Percentiles rank a stretch among this genome's conserved stretches.
Conservation (phyloP, 306 rosid genomes). For the Pachyrhizus erosus region DNA sequence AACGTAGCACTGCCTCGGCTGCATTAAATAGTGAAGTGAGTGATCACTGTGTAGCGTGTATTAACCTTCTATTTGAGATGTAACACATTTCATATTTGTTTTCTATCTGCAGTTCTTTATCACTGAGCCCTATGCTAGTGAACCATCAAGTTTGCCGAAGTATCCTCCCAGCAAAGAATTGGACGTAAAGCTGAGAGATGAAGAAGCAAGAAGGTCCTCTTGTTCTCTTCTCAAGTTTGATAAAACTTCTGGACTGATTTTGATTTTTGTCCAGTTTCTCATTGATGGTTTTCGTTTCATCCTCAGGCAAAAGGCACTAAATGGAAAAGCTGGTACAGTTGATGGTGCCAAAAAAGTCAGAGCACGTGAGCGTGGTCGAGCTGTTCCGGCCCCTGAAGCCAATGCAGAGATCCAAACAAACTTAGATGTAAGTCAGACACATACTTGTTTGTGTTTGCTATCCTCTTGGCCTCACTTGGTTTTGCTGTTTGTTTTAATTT, state of each 20-base stretch:
- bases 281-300: slow-evolving; percentile 41
- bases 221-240: slow-evolving; percentile 37
- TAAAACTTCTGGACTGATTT: slow-evolving; percentile 26
- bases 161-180: slow-evolving; percentile 98
- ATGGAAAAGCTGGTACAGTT: slow-evolving; percentile 67
- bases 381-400: slow-evolving; percentile 96
- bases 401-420: slow-evolving; percentile 92
- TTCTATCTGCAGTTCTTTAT: slow-evolving; percentile 73
- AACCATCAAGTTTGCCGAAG: slow-evolving; percentile 90
- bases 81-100: slow-evolving; percentile 36
- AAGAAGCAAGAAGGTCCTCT: slow-evolving; percentile 90
- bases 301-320: slow-evolving; percentile 78
- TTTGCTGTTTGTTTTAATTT: slow-evolving; percentile 3
- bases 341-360: slow-evolving; percentile 76
- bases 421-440: slow-evolving; percentile 74
- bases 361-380: slow-evolving; percentile 84
- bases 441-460: slow-evolving; percentile 31
- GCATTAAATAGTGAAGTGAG: slow-evolving; percentile 87
- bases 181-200: slow-evolving; percentile 93
- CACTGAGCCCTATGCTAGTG: slow-evolving; percentile 88
- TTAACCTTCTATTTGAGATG: slow-evolving; percentile 41
- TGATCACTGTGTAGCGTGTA: slow-evolving; percentile 31
- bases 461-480: slow-evolving; percentile 26
- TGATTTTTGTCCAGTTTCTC: slow-evolving; percentile 34
- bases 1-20: slow-evolving; percentile 72